Base-by-base conservation (phyloP, 495 filamentous ascomycete species). In the Friedmanniomyces endolithicus region DNA sequence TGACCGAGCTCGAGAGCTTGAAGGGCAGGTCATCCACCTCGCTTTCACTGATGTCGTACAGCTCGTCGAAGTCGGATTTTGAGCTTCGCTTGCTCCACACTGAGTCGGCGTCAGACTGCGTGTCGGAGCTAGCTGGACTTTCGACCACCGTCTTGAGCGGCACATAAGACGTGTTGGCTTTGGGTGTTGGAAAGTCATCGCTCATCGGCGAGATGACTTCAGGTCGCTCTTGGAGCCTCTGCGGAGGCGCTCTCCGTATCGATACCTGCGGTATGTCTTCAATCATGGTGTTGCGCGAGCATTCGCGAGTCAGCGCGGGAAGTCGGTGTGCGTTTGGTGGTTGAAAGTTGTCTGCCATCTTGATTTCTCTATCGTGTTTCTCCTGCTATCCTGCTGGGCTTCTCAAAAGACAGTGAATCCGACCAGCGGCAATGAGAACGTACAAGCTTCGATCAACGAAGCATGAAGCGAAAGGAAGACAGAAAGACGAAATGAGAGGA, bases 1-100 rank as follows among this genome's bases (percentile, higher is more conserved):
- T 76, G 64, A 67, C 73, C 67, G 59, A 76, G 61, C 20, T 72
- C 64, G 67, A 71, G 37, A 55, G 57, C 47, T 62, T 59, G 37
- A 72, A 59, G 19, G 67, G 66, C 11, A 70, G 58, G 34, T 72
- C 66, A 20, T 64, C 67, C 6, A 83, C 78, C 43, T 94, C 87
- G 50, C 85, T 79, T 43, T 85, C 81, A 8, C 85, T 87, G 31
- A 86, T 75, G 66, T 94, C 87, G 62, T 94, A 94, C 20, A 95
- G 69, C 55, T 92, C 87, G 64, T 92, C 87, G 64, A 89, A 90
- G 31, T 85, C 82, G 58, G 75, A 75, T 47, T 78, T 79, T 53
- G 72, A 72, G 43, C 72, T 72, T 57, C 75, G 79, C 35, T 74
- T 64, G 49, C 60, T 60, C 48, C 52, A 63, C 7, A 52, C 29